Conservation (phyloP, 2,329 filamentous ascomycete species). For the Colletotrichum brevisporum region DNA sequence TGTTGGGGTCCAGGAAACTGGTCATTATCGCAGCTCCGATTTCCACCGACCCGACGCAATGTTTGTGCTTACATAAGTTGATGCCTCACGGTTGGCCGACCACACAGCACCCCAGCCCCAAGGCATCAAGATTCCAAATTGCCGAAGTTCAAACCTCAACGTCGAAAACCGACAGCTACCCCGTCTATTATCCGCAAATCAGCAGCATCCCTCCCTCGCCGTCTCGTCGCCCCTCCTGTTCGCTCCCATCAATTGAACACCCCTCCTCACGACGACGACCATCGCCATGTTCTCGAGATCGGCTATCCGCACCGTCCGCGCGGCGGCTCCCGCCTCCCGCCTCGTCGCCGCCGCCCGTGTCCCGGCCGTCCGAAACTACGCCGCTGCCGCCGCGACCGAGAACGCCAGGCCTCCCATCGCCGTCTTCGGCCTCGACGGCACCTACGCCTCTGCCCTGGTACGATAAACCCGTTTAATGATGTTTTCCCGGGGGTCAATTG, state of each 20-base stretch:
- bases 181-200: constrained; percentile 35
- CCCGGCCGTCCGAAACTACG: constrained; percentile 80
- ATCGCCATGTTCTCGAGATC: constrained; percentile 73
- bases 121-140: constrained; percentile 61
- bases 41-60: constrained; percentile 33
- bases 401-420: constrained; percentile 87
- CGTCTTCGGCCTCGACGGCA: constrained; percentile 96
- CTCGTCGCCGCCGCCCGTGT: constrained; percentile 68
- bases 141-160: constrained; percentile 53
- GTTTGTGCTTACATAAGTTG: constrained; percentile 46
- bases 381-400: constrained; percentile 72
- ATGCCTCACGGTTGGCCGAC: constrained; percentile 51
- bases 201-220: constrained; percentile 37
- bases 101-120: constrained; percentile 23
- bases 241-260: constrained; percentile 36
- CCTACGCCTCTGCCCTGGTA: constrained; percentile 99
- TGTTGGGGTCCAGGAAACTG: background rate
- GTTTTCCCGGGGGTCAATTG: constrained; percentile 27
- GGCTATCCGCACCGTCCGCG: constrained; percentile 68
- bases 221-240: constrained; percentile 40
- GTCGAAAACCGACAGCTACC: constrained; percentile 48
- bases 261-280: constrained; percentile 32
- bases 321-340: constrained; percentile 68
- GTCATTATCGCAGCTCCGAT: constrained; percentile 28
- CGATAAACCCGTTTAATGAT: constrained; percentile 51